Conservation (phyloP, 805 yeast genomes). For the Candida pseudoglaebosa region DNA sequence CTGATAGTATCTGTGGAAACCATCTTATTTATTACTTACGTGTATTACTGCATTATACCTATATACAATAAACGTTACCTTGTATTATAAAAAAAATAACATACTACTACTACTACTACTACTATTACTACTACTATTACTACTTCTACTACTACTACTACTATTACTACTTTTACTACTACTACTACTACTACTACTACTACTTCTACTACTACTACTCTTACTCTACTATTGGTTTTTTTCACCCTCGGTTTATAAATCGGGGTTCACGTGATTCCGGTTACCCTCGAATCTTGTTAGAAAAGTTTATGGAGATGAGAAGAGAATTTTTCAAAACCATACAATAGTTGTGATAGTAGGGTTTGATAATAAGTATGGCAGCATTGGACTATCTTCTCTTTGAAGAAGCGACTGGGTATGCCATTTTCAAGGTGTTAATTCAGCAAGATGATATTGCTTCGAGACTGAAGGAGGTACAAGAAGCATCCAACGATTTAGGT, state of each 20-base stretch:
- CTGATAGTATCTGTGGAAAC: no score
- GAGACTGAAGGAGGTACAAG: constrained; percentile 89
- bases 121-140: no score
- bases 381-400: constrained; percentile 86
- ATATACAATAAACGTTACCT: no score
- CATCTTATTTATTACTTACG: no score
- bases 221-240: background rate
- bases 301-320: constrained; percentile 6
- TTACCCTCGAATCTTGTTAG: no score
- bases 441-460: constrained; percentile 95
- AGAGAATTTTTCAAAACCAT: constrained; percentile 7
- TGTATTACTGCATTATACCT: no score
- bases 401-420: constrained; percentile 99
- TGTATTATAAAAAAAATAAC: background rate
- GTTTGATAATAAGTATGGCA: constrained; percentile 40
- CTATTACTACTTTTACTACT: no score
- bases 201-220: no score
- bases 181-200: background rate
- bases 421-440: constrained; percentile 86
- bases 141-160: no score
- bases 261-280: no score
- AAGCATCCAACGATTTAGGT: constrained; percentile 78
- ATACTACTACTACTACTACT: no score
- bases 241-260: background rate
- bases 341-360: background rate